Percentiles rank a stretch among this genome's conserved stretches.
phyloP scores from a whole-genome alignment of 2,329 filamentous ascomycete genomes.

The Beauveria rudraprayagi region DNA sequence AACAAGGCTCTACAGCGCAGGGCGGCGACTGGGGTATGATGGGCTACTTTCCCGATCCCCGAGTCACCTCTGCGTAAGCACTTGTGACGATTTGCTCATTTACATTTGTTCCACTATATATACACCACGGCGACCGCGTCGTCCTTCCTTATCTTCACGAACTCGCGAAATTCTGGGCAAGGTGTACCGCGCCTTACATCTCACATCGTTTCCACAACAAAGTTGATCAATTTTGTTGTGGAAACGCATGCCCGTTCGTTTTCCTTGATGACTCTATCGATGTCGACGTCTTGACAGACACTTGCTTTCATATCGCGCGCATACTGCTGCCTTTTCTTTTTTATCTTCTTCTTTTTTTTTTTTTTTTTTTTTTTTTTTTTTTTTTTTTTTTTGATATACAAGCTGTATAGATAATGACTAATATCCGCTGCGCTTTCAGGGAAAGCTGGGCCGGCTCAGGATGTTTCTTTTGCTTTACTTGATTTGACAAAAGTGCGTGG shows the following conservation, averaged over 20 bases:
- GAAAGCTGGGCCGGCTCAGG: background rate
- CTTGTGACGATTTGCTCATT: background rate
- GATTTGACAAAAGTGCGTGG: background rate
- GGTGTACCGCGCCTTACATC: background rate
- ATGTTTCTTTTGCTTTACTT: background rate
- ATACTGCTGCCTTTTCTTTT: background rate
- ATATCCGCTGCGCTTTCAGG: constrained; percentile 1
- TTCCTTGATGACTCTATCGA: constrained; percentile 10
- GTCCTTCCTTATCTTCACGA: background rate
- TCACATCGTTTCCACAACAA: background rate
- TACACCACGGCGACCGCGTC: background rate
- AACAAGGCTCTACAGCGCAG: constrained; percentile 13
- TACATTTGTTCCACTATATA: background rate
- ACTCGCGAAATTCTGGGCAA: background rate
- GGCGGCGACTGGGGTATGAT: constrained; percentile 25
- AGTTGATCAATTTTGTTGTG: background rate
- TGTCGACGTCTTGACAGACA: constrained; percentile 10
- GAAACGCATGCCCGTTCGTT: background rate
- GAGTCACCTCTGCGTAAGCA: constrained; percentile 23
- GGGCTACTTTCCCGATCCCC: constrained; percentile 26
- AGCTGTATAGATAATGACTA: constrained; percentile 9
- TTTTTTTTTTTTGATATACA: background rate
- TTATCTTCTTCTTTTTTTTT: background rate
- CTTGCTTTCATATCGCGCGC: constrained; percentile 1
- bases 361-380: background rate